phyloP scores from a whole-genome alignment of 2,329 filamentous ascomycete species.

The Fonsecaea monophora region DNA sequence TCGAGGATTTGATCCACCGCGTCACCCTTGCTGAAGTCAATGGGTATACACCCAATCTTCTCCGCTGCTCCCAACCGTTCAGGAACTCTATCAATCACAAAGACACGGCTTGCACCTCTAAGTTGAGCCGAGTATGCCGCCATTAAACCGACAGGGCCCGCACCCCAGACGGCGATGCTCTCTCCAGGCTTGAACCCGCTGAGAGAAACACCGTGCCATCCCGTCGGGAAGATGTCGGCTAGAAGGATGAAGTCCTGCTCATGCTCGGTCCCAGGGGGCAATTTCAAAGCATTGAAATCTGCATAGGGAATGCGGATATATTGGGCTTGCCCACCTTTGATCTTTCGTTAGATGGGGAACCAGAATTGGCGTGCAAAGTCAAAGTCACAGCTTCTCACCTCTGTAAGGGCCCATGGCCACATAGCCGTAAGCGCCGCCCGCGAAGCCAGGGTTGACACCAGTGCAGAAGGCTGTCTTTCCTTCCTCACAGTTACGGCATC shows the following conservation, averaged over 20 bases:
- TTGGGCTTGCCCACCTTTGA: conserved; percentile 64
- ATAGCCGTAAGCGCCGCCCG: conserved; percentile 66
- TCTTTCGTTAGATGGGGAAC: conserved; percentile 45
- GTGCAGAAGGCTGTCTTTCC: conserved; percentile 71
- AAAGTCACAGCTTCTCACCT: conserved; percentile 9
- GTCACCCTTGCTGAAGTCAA: conserved; percentile 67
- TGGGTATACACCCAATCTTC: conserved; percentile 66
- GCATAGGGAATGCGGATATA: conserved; percentile 70
- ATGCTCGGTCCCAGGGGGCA: conserved; percentile 66
- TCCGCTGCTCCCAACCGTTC: conserved; percentile 65
- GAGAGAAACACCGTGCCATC: conserved; percentile 48
- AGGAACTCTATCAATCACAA: conserved; percentile 66
- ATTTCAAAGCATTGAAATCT: conserved; percentile 69
- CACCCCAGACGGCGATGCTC: conserved; percentile 67
- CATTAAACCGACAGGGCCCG: conserved; percentile 69
- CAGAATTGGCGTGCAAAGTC: not conserved
- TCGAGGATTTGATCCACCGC: conserved; percentile 67
- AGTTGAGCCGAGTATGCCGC: conserved; percentile 68
- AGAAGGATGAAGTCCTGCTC: conserved; percentile 66
- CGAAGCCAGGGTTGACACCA: conserved; percentile 67
- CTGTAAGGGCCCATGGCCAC: conserved; percentile 65
- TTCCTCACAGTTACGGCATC: conserved; percentile 69
- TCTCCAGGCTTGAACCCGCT: conserved; percentile 56
- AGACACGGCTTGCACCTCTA: conserved; percentile 66
- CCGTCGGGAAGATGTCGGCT: conserved; percentile 53